Base-by-base conservation (phyloP, 2,329 filamentous ascomycete species). In the Coniochaeta sp. region DNA sequence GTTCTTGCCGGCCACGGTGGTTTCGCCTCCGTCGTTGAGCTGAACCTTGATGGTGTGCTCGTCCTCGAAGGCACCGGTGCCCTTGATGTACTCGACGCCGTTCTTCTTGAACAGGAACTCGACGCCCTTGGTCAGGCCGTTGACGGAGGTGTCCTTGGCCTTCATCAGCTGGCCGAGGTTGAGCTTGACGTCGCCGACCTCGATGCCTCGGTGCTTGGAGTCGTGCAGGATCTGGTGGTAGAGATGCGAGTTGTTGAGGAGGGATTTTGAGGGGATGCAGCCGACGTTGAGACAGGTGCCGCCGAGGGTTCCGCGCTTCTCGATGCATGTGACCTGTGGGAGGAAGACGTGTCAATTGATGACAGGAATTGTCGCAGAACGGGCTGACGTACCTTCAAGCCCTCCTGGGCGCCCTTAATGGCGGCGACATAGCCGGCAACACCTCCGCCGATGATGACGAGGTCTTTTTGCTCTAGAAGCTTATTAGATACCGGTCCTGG, bases 31-130 rank as follows among this genome's bases (percentile, higher is more conserved):
- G 18, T 97, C 92, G 62, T 87, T 82, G 56, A 96, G 83, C 65
- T 87, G 86, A 63, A 99, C 89, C 73, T 90, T 91, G 72, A 99
- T 75, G 63, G 94, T 92, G 75, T 96, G 83, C 73, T 95, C 89
- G 69, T 89, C 89, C 63, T 86, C 80, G 68, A 97, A 95, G 46
- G 89, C 80, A 60, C 87, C 92, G 49, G 89, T 84, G 61, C 94
- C 94, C 79, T 96, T 96, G 76, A 97, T 81, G 73, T 97, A 99
- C 69, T 97, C 91, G 60, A 96, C 94, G 58, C 90, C 89, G 76
- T 99, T 99, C 82, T 99, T 97, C 85, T 97, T 97, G 75, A 99
- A 87, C 57, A 99, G 79, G 70, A 92, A 99, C 73, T 99, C 94
- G 59, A 99, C 88, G 70, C 94, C 94, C 79, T 97, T 97, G 60